Conservation (phyloP, 2,329 filamentous ascomycete species). For the Colletotrichum lentis region DNA sequence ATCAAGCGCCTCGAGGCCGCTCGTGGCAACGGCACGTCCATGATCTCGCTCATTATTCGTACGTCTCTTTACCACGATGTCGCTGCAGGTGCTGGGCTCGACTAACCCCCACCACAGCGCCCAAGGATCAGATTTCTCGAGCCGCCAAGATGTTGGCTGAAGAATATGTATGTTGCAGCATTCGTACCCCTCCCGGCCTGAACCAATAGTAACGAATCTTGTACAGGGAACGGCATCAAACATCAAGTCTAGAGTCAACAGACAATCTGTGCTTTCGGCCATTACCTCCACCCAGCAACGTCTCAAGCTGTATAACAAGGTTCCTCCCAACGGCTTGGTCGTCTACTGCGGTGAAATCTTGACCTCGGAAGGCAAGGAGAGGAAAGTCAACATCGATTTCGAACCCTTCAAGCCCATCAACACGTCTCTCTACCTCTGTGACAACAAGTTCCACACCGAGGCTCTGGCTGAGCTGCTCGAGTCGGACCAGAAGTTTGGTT, state of each 20-base stretch:
- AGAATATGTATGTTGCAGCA: constrained; percentile 81
- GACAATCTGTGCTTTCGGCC: constrained; percentile 95
- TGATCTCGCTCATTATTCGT: constrained; percentile 99
- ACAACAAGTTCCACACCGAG: constrained; percentile 99
- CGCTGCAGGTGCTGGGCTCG: constrained; percentile 2
- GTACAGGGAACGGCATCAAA: constrained; percentile 92
- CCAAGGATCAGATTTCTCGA: constrained; percentile 97
- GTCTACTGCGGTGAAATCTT: constrained; percentile 99
- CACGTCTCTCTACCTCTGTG: constrained; percentile 97
- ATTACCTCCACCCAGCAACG: constrained; percentile 99
- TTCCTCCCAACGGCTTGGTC: constrained; percentile 95
- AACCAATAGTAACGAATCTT: constrained; percentile 42
- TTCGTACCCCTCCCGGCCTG: not conserved
- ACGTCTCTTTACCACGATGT: constrained; percentile 32
- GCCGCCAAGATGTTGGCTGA: constrained; percentile 99
- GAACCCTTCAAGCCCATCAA: constrained; percentile 99
- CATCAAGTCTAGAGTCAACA: constrained; percentile 99
- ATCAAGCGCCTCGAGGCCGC: constrained; percentile 98
- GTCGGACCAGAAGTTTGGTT: constrained; percentile 98
- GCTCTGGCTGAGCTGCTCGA: constrained; percentile 95
- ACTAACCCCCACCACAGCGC: constrained; percentile 64
- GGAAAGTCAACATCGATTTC: constrained; percentile 99
- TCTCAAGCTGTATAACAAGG: constrained; percentile 98
- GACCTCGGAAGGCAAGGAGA: constrained; percentile 96
- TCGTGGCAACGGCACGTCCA: constrained; percentile 97